phyloP scores from a whole-genome alignment of 2,329 filamentous ascomycete genomes.

The Chaetomiaceae sp. region DNA sequence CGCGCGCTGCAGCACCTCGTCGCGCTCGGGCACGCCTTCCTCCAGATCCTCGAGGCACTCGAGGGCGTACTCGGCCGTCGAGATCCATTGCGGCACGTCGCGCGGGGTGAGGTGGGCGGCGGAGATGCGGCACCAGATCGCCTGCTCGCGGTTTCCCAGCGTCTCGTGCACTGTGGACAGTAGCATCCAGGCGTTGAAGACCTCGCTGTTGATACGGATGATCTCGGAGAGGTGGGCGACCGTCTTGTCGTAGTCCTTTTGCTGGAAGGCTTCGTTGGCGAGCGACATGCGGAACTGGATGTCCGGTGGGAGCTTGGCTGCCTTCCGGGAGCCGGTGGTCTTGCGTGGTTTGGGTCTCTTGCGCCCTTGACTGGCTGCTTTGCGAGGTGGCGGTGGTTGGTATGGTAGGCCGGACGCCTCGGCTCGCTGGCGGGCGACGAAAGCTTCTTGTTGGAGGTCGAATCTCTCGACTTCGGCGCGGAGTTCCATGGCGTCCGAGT shows the following conservation, averaged over 20 bases:
- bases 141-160: conserved; percentile 52
- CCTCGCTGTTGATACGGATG: conserved; percentile 65
- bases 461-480: conserved; percentile 38
- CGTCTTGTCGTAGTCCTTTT: conserved; percentile 56
- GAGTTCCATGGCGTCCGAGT: conserved; percentile 41
- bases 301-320: conserved; percentile 64
- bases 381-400: conserved; percentile 9
- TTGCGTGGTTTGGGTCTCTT: conserved; percentile 11
- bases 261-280: conserved; percentile 65
- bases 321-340: conserved; percentile 48
- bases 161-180: conserved; percentile 59
- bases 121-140: conserved; percentile 56
- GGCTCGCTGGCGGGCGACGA: conserved; percentile 31
- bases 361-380: background rate
- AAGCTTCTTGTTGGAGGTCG: conserved; percentile 35
- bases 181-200: conserved; percentile 60
- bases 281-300: conserved; percentile 64
- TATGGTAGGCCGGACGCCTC: conserved; percentile 17
- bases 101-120: conserved; percentile 61
- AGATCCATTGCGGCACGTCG: conserved; percentile 55
- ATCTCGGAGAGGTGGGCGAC: conserved; percentile 57
- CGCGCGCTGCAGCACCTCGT: conserved; percentile 41
- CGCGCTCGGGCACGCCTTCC: conserved; percentile 35
- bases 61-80: conserved; percentile 54
- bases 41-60: conserved; percentile 45